Base-by-base conservation (phyloP, 2,329 filamentous ascomycete species). In the Monilinia aucupariae region DNA sequence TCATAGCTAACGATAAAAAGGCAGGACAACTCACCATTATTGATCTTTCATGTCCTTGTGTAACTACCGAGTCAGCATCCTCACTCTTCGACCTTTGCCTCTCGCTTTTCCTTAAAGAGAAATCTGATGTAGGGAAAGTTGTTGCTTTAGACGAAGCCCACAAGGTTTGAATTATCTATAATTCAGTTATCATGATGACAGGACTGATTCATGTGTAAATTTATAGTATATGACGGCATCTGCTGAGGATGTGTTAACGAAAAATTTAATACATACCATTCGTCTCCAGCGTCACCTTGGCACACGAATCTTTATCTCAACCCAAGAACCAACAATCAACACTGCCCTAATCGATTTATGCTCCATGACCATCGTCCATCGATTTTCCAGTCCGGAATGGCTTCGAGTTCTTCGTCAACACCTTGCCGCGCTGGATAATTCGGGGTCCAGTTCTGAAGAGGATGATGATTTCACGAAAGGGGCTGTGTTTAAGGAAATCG, bases 71-170 rank as follows among this genome's bases (percentile, higher is more conserved):
- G 30, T 84, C 82, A 45, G 88, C 88, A 0, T 93, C 89, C 69
- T 79, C 83, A 0, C 76, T 93, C 0, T 93, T 93, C 74, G 86
- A 88, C 60, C 87, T 92, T 48, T 88, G 84, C 25, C 77, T 93
- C 1, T 80, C 80, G 2, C 75, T 90, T 0, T 91, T 90, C 69
- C 74, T 90, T 0, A 82, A 87, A 64, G 78, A 83, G 53, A 74
- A 79, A 0, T 66, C 68, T 0, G 67, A 73, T 0, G 70, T 79
- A 0, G 84, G 87, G 0, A 80, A 85, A 5, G 78, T 92, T 45
- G 75, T 92, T 17, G 88, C 87, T 0, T 77, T 92, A 0, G 89
- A 93, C 66, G 89, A 93, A 71, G 90, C 90, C 0, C 90, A 94
- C 71, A 92, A 92, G 69, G 81, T 83, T 73, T 56, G 67, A 53